Evolutionary conservation across 2,329 filamentous ascomycete species (phyloP).

Genomic region (Penicillium sclerotigenum): DNA sequence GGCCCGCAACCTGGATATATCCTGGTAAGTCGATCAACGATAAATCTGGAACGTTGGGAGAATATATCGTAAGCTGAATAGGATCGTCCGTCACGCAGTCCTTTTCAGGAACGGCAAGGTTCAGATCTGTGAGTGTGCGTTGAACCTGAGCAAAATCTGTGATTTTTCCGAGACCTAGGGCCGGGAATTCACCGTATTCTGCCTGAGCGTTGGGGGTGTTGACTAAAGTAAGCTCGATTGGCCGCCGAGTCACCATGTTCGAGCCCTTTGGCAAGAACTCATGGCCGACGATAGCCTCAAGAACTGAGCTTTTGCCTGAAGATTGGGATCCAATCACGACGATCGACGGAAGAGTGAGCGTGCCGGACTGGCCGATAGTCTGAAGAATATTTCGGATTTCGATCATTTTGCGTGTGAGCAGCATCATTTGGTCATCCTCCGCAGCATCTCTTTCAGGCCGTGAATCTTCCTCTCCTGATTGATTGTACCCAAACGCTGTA

Average conservation of each 20-base stretch:
- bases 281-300: conserved; percentile 95
- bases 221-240: conserved; percentile 92
- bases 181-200: conserved; percentile 95
- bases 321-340: conserved; percentile 99
- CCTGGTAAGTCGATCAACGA: conserved; percentile 95
- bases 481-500: conserved; percentile 74
- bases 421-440: conserved; percentile 98
- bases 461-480: conserved; percentile 60
- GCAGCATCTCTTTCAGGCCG: conserved; percentile 64
- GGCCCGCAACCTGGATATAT: conserved; percentile 92
- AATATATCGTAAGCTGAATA: conserved; percentile 93
- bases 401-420: conserved; percentile 99
- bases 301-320: conserved; percentile 93
- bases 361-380: conserved; percentile 85
- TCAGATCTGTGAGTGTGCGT: conserved; percentile 89
- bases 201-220: conserved; percentile 84
- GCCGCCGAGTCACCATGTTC: conserved; percentile 95
- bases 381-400: conserved; percentile 92
- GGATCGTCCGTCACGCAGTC: conserved; percentile 96
- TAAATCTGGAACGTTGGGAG: conserved; percentile 89
- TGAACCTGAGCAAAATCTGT: conserved; percentile 83
- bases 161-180: conserved; percentile 82
- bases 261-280: conserved; percentile 97
- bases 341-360: conserved; percentile 87
- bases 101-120: conserved; percentile 82